Evolutionary conservation across 2,329 filamentous ascomycete species (phyloP).

Genomic region (Cryphonectria parasitica): DNA sequence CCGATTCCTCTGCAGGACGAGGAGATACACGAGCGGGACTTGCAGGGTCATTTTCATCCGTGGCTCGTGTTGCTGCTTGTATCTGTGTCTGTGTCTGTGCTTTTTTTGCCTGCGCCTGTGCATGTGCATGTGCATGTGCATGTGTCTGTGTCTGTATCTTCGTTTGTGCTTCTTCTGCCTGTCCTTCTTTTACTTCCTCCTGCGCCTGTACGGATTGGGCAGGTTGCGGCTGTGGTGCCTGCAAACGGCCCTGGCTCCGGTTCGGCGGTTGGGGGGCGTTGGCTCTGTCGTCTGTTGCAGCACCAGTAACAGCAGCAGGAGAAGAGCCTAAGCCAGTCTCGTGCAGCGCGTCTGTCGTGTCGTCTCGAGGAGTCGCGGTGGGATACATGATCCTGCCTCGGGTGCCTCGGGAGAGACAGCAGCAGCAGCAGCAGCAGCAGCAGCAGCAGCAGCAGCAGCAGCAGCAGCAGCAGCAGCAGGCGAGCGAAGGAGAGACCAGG

Average conservation of each 20-base stretch:
- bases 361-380: constrained; percentile 10
- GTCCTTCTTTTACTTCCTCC: neutral
- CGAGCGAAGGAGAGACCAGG: neutral
- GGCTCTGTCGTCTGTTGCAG: constrained; percentile 2
- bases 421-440: neutral
- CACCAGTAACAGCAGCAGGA: neutral
- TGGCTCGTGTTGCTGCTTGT: neutral
- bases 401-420: neutral
- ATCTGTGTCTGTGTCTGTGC: neutral
- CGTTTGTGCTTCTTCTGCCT: neutral
- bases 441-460: neutral
- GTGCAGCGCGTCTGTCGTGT: constrained; percentile 15
- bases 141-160: neutral
- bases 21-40: neutral
- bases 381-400: constrained; percentile 13
- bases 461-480: no score
- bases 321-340: constrained; percentile 3
- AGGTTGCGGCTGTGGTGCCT: constrained; percentile 3
- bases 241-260: constrained; percentile 4
- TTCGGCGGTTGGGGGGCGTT: neutral
- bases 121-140: neutral
- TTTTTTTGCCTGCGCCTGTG: neutral
- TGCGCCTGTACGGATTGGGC: constrained; percentile 12
- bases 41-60: neutral
- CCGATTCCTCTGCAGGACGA: neutral